phyloP scores from a whole-genome alignment of 352 stramenopile species.

The Blastocystis sp. region DNA sequence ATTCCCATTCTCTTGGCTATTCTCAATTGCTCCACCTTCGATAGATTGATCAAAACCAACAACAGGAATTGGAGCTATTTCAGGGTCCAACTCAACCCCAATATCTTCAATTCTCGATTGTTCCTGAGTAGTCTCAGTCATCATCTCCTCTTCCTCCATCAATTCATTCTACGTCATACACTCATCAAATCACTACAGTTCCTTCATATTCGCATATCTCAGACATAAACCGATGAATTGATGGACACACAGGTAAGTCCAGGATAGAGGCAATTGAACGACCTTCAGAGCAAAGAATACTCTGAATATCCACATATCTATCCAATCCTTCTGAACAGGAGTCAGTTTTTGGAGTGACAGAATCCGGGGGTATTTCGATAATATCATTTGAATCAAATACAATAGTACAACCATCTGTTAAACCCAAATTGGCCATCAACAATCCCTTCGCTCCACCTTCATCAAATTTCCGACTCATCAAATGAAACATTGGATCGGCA shows the following conservation, averaged over 20 bases:
- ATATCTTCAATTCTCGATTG: background rate
- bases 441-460: conserved; percentile 73
- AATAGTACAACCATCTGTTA: conserved; percentile 69
- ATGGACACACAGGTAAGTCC: background rate
- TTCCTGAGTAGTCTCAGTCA: too few species aligned
- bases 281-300: background rate
- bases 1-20: background rate
- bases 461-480: conserved; percentile 75
- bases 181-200: background rate
- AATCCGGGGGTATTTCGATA: conserved; percentile 11
- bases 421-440: conserved; percentile 71
- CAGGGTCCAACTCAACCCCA: conserved; percentile 15
- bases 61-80: conserved; percentile 44
- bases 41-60: too few species aligned
- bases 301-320: background rate
- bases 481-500: conserved; percentile 74
- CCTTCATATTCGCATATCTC: background rate
- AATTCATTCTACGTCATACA: background rate
- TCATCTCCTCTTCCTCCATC: too few species aligned
- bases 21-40: background rate
- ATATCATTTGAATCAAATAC: conserved; percentile 72
- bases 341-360: background rate
- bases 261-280: background rate
- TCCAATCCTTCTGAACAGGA: background rate
- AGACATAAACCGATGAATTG: background rate